Evolutionary conservation across 768 basidiomycete genomes (phyloP).

Genomic region (Lentinula boryana): DNA sequence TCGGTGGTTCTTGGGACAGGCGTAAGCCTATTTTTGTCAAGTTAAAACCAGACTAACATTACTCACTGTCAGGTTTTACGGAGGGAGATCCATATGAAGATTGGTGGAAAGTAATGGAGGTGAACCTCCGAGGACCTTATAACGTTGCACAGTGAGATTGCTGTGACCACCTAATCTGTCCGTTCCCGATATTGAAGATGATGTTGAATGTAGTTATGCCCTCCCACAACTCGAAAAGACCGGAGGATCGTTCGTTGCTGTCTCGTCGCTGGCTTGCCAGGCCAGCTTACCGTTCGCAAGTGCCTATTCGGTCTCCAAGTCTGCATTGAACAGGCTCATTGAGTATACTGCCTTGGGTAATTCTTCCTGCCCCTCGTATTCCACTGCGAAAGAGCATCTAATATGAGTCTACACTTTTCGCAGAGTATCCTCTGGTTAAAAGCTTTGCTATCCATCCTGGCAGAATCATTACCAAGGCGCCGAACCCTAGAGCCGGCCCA

Average conservation of each 20-base stretch:
- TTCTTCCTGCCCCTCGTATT: not conserved
- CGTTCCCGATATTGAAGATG: not conserved
- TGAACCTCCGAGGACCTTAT: constrained; percentile 17
- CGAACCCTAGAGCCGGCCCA: constrained; percentile 1
- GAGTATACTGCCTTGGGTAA: constrained; percentile 6
- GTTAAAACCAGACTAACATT: not conserved
- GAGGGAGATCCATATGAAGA: constrained; percentile 13
- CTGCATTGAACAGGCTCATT: constrained; percentile 7
- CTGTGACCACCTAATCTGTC: too few relatives aligned
- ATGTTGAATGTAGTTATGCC: not conserved
- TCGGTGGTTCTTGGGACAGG: constrained; percentile 13
- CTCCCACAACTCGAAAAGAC: constrained; percentile 10
- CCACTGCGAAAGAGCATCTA: not conserved
- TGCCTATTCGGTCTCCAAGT: constrained; percentile 11
- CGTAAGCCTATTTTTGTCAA: not conserved
- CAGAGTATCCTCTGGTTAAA: constrained; percentile 8
- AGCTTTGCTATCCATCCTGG: constrained; percentile 13
- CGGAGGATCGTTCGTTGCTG: constrained; percentile 7
- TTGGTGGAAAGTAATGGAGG: constrained; percentile 18
- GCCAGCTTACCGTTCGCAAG: constrained; percentile 11
- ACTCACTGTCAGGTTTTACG: constrained; percentile 7
- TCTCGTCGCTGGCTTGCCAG: constrained; percentile 8
- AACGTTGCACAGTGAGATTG: constrained; percentile 14
- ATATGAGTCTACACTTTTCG: not conserved
- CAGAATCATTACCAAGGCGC: constrained; percentile 6